Base-by-base conservation (phyloP, 495 filamentous ascomycete genomes). In the Schizothecium vesticola region DNA sequence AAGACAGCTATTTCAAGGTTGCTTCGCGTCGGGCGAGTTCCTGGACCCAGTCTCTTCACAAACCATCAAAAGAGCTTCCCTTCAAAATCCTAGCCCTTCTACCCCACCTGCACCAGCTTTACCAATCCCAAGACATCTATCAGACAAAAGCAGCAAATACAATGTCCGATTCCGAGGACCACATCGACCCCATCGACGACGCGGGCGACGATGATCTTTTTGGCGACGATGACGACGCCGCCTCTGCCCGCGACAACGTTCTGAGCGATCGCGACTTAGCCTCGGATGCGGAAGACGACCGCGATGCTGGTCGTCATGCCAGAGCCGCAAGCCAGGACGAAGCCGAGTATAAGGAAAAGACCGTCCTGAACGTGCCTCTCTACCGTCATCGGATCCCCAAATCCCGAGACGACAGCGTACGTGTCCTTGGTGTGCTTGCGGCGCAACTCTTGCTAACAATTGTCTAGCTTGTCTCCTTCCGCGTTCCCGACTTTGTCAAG, bases 401-500 rank as follows among this genome's bases (percentile, higher is more conserved):
- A 71, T 86, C 89, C 60, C 91, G 86, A 71, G 89, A 94, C 72
- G 87, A 86, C 73, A 84, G 86, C 75, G 85, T 86, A 80, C 69
- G 77, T 70, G 51, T 21, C 58, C 11, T 9, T 12, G 21, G 26
- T 25, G 8, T 10, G 6, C 2, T 57, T 21, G 3, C 3, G 11
- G 7, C 0, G 0, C 6, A 1, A 3, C 24, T 25, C 24, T n/a
- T 29, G 51, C 26, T 59, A 19, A 59, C 23, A 16, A 33, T 31
- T 9, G 9, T 0, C 58, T 67, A 96, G 92, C 76, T 96, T 25
- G 90, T 93, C 77, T 85, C 92, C 12, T 82, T 97, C 76, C 88
- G 88, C 63, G 81, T 97, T 1, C 93, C 94, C 6, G 84, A 86
- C 12, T 96, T 94, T 78, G 82, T 97, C 64, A 89, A 87, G 59